Percentiles rank a stretch among this genome's conserved stretches.
phyloP scores from a whole-genome alignment of 257 asterid species.

The Primulina tabacum region DNA sequence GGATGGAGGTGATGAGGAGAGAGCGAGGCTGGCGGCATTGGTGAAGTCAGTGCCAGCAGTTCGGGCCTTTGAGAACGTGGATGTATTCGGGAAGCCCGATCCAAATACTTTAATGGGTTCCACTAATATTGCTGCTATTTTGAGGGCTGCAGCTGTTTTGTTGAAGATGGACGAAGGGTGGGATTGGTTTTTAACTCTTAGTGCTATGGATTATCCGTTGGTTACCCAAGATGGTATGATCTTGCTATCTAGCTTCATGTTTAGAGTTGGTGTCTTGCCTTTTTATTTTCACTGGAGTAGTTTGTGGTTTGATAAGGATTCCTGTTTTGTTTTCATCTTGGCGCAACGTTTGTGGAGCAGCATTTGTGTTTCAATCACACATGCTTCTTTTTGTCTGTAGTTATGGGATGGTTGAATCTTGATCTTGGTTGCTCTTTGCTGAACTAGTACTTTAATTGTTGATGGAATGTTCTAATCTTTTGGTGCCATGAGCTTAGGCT shows the following conservation, averaged over 20 bases:
- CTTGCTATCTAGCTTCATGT: slow-evolving; percentile 2
- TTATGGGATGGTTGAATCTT: background rate
- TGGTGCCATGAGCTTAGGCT: background rate
- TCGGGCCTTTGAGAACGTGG: slow-evolving; percentile 86
- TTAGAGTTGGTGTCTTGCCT: slow-evolving; percentile 16
- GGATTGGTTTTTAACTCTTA: slow-evolving; percentile 95
- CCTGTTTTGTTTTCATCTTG: slow-evolving; percentile 15
- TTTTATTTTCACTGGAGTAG: slow-evolving; percentile 18
- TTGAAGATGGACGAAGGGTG: slow-evolving; percentile 78
- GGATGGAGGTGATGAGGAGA: slow-evolving; percentile 73
- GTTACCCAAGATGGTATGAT: slow-evolving; percentile 89
- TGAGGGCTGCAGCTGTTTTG: slow-evolving; percentile 82
- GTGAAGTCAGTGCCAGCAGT: slow-evolving; percentile 74
- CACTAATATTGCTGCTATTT: slow-evolving; percentile 68
- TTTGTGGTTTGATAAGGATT: slow-evolving; percentile 9
- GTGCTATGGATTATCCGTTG: slow-evolving; percentile 89
- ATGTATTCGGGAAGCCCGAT: slow-evolving; percentile 96
- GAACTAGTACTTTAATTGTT: background rate
- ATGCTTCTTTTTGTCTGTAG: background rate
- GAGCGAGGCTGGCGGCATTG: slow-evolving; percentile 56
- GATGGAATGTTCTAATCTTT: slow-evolving; percentile 15
- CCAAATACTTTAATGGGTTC: slow-evolving; percentile 92
- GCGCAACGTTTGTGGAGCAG: slow-evolving; percentile 12
- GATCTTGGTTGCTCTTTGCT: slow-evolving; percentile 3
- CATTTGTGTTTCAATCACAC: background rate